These are phyloP conservation scores for Blastocystis hominis DNA, from an alignment of 352 stramenopile genomes.

Conservation along the genomic window DNA sequence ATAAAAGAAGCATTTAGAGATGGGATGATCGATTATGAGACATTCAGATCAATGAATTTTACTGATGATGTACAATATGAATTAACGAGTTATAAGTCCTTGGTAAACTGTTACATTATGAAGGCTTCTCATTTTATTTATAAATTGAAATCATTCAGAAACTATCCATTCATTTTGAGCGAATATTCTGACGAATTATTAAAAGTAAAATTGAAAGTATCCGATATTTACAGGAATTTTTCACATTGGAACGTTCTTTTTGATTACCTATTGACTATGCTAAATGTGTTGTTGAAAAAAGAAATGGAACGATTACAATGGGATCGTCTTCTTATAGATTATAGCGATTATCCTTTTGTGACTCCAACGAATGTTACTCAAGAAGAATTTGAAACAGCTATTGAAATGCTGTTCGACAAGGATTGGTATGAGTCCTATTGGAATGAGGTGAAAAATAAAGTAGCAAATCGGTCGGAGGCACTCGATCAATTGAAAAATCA, in stretches of 20 bases:
- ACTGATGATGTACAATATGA: background rate
- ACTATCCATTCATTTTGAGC: background rate
- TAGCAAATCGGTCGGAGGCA: background rate
- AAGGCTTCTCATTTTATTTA: background rate
- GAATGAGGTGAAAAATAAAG: background rate
- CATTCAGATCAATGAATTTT: background rate
- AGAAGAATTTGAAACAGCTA: background rate
- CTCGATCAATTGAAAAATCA: background rate
- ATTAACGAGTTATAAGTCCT: background rate
- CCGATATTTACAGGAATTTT: background rate
- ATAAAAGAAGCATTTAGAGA: background rate
- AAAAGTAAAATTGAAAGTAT: background rate
- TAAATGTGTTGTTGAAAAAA: background rate
- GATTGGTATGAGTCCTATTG: background rate
- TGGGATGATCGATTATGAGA: background rate
- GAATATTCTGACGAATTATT: background rate
- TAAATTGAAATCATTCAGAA: background rate
- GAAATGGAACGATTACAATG: background rate
- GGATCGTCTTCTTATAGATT: background rate
- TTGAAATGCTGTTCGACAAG: background rate
- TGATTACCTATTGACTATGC: background rate
- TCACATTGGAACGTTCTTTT: background rate
- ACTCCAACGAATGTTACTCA: background rate
- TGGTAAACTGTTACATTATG: background rate
- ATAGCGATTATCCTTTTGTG: background rate